Percentiles rank a stretch among this genome's conserved stretches.
Evolutionary conservation across 495 filamentous ascomycete genomes (phyloP).

Genomic region (Penicillium samsonianum): DNA sequence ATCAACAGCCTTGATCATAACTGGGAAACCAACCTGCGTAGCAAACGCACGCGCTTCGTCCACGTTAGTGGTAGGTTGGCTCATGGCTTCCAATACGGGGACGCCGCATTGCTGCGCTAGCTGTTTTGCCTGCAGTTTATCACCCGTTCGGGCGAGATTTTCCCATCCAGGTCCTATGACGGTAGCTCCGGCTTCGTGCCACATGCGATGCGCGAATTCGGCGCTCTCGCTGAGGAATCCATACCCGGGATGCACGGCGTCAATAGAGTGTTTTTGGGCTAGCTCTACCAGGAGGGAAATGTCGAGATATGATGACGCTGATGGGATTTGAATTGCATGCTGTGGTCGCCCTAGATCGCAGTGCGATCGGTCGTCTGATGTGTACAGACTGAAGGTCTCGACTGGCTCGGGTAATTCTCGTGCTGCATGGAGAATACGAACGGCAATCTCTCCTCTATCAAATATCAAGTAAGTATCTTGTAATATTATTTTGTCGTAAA

Average conservation of each 20-base stretch:
- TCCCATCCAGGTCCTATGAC: slow-evolving; percentile 59
- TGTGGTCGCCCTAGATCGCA: slow-evolving; percentile 47
- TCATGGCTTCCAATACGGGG: slow-evolving; percentile 53
- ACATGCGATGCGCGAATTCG: slow-evolving; percentile 55
- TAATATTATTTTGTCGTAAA: not conserved
- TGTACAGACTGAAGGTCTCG: slow-evolving; percentile 56
- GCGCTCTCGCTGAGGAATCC: slow-evolving; percentile 62
- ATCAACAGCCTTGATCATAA: slow-evolving; percentile 59
- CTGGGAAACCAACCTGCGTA: slow-evolving; percentile 48
- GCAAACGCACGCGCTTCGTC: slow-evolving; percentile 47
- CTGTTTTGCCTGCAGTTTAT: slow-evolving; percentile 58
- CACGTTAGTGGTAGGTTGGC: slow-evolving; percentile 41
- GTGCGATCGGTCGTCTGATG: slow-evolving; percentile 54
- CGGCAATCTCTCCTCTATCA: slow-evolving; percentile 61
- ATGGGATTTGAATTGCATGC: slow-evolving; percentile 49
- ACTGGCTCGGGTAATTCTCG: slow-evolving; percentile 50
- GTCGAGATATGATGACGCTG: slow-evolving; percentile 53
- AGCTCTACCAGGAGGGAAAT: slow-evolving; percentile 48
- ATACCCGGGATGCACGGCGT: slow-evolving; percentile 63
- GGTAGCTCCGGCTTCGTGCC: slow-evolving; percentile 46
- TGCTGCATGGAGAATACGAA: slow-evolving; percentile 57
- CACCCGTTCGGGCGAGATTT: slow-evolving; percentile 52
- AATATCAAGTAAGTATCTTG: slow-evolving; percentile 7
- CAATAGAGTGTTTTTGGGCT: slow-evolving; percentile 50
- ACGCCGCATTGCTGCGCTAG: slow-evolving; percentile 56